Percentiles rank a stretch among this genome's conserved stretches.
These are phyloP conservation scores for Paspalum vaginatum DNA, from an alignment of 176 grass and related monocot species.

Conservation along the genomic window DNA sequence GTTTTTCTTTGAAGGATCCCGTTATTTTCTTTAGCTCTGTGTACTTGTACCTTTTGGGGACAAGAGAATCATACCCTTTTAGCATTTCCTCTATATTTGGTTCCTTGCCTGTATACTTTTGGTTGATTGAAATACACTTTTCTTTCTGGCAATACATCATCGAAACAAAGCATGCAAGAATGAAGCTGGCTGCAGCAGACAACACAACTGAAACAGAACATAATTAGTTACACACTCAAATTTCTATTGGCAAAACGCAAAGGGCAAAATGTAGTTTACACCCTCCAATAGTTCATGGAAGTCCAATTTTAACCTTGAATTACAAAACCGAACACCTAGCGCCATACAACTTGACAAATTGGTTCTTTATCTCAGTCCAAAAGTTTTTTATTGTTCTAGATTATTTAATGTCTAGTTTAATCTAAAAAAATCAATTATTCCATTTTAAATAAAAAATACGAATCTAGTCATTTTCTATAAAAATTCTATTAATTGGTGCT, in stretches of 20 bases:
- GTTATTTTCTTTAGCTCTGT: constrained; percentile 60
- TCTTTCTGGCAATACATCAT: background rate
- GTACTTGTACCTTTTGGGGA: constrained; percentile 55
- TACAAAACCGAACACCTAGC: no score
- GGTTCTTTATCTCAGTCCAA: no score
- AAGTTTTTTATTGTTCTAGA: no score
- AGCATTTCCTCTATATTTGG: constrained; percentile 45
- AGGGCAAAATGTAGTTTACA: no score
- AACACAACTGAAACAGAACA: constrained; percentile 4
- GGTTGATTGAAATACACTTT: background rate
- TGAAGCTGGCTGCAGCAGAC: background rate
- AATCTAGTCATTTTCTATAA: no score
- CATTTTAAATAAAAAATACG: no score
- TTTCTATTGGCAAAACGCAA: background rate
- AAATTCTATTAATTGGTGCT: no score
- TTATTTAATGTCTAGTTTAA: no score
- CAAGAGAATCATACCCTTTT: constrained; percentile 36
- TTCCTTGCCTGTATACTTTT: background rate
- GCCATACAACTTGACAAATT: no score
- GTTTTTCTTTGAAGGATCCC: constrained; percentile 42
- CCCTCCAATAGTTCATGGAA: no score
- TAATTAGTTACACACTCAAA: background rate
- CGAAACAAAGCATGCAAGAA: constrained; percentile 18
- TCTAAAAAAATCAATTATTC: no score
- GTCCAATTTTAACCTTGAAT: no score